Evolutionary conservation across 805 yeast species (phyloP).

Genomic region (Teunomyces kruisii): DNA sequence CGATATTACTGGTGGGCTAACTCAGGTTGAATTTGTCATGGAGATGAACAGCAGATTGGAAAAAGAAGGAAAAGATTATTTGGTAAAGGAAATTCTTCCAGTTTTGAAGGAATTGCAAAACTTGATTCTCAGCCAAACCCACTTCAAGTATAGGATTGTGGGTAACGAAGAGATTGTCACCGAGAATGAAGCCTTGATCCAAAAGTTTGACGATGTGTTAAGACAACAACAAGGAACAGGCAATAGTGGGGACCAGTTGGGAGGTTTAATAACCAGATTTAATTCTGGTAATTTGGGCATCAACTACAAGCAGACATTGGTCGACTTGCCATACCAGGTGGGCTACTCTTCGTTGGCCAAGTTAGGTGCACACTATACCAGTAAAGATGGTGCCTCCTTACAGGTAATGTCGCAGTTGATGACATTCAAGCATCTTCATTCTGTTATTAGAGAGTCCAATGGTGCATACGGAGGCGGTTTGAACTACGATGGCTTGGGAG

Average conservation of each 20-base stretch:
- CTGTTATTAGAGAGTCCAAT: conserved; percentile 89
- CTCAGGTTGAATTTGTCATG: conserved; percentile 70
- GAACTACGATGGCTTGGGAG: conserved; percentile 75
- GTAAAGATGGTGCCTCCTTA: conserved; percentile 79
- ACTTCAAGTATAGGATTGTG: conserved; percentile 55
- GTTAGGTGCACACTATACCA: conserved; percentile 63
- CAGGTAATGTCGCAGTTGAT: conserved; percentile 79
- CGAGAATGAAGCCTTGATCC: conserved; percentile 35
- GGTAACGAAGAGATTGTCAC: conserved; percentile 48
- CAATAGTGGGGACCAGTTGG: conserved; percentile 6
- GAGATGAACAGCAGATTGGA: conserved; percentile 54
- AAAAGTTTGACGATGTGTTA: conserved; percentile 24
- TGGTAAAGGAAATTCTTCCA: conserved; percentile 57
- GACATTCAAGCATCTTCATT: conserved; percentile 81
- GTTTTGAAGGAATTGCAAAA: conserved; percentile 54
- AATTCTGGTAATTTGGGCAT: conserved; percentile 12
- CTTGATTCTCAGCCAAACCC: conserved; percentile 32
- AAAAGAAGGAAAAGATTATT: conserved; percentile 31
- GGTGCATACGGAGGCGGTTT: conserved; percentile 99
- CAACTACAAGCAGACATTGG: conserved; percentile 38
- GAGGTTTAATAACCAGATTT: conserved; percentile 15
- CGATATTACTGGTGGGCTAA: conserved; percentile 71
- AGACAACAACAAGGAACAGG: neutral
- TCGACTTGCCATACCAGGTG: conserved; percentile 84
- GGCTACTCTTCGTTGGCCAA: conserved; percentile 73